Percentiles rank a stretch among this genome's conserved stretches.
Evolutionary conservation across 352 stramenopile genomes (phyloP).

Genomic region (Globisporangium spinosum): DNA sequence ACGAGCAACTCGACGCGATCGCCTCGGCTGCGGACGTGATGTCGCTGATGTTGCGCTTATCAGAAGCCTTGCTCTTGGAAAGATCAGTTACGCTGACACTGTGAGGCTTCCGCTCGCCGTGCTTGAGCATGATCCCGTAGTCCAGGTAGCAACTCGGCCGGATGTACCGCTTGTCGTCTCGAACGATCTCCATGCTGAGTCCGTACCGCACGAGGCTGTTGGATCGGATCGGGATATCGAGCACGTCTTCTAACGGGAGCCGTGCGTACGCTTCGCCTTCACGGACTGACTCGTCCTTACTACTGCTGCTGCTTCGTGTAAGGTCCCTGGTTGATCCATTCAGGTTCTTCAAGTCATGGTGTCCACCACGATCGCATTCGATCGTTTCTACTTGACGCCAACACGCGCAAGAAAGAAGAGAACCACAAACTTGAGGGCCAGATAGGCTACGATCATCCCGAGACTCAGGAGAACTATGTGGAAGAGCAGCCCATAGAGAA

Average conservation of each 20-base stretch:
- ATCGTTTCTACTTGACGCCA: neutral
- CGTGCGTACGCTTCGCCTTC: conserved; percentile 16
- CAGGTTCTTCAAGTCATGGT: neutral
- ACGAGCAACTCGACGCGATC: neutral
- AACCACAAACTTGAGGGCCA: conserved; percentile 7
- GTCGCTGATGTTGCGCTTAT: neutral
- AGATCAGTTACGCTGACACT: conserved; percentile 12
- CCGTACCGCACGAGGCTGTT: conserved; percentile 24
- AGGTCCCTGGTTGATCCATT: neutral
- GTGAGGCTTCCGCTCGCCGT: conserved; percentile 13
- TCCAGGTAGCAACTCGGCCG: conserved; percentile 33
- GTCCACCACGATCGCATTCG: conserved; percentile 3
- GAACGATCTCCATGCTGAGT: conserved; percentile 28
- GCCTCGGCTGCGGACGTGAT: neutral
- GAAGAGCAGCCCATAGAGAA: conserved; percentile 18
- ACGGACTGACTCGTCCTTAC: neutral
- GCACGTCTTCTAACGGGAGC: conserved; percentile 23
- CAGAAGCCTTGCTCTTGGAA: neutral
- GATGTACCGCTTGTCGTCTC: conserved; percentile 23
- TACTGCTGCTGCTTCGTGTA: neutral
- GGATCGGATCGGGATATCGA: conserved; percentile 25
- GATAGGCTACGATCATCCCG: neutral
- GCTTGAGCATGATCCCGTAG: conserved; percentile 32
- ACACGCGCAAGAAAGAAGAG: neutral
- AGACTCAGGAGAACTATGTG: conserved; percentile 17